Evolutionary conservation across 371 early-diverging fungal species (phyloP).

Genomic region (Coemansia sp.): DNA sequence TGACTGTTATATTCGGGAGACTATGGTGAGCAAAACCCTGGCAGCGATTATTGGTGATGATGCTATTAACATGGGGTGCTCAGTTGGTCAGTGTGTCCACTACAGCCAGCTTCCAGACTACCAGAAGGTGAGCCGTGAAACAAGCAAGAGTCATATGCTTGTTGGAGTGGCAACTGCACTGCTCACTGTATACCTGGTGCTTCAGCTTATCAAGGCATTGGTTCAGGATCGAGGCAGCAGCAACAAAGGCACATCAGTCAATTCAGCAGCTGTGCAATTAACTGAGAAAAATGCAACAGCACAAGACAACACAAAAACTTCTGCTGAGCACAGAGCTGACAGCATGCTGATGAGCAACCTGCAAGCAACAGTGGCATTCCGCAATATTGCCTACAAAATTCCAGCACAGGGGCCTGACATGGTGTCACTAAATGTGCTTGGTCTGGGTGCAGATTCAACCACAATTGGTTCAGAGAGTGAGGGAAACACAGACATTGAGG

Average conservation of each 20-base stretch:
- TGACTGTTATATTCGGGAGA: slow-evolving; percentile 71
- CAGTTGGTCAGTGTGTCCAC: slow-evolving; percentile 83
- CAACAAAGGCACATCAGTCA: not conserved
- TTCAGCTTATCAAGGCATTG: slow-evolving; percentile 39
- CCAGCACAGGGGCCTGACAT: slow-evolving; percentile 31
- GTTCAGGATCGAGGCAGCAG: slow-evolving; percentile 45
- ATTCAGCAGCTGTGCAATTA: slow-evolving; percentile 45
- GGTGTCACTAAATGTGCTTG: slow-evolving; percentile 16
- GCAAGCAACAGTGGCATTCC: slow-evolving; percentile 67
- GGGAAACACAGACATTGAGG: slow-evolving; percentile 10
- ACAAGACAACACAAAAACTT: slow-evolving; percentile 3
- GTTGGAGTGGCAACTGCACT: slow-evolving; percentile 58
- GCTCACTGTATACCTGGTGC: slow-evolving; percentile 58
- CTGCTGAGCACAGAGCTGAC: slow-evolving; percentile 47
- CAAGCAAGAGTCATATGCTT: slow-evolving; percentile 61
- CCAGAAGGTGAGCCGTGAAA: slow-evolving; percentile 58
- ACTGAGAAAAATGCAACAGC: not conserved
- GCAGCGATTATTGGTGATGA: slow-evolving; percentile 71
- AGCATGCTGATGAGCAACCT: slow-evolving; percentile 74
- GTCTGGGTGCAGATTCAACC: not conserved
- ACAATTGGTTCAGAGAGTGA: not conserved
- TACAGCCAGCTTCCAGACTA: slow-evolving; percentile 85
- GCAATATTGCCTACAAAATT: slow-evolving; percentile 63
- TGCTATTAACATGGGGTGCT: slow-evolving; percentile 69
- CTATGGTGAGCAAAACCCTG: slow-evolving; percentile 73